Conservation (phyloP, 495 filamentous ascomycete genomes). For the Aspergillus carlsbadensis region DNA sequence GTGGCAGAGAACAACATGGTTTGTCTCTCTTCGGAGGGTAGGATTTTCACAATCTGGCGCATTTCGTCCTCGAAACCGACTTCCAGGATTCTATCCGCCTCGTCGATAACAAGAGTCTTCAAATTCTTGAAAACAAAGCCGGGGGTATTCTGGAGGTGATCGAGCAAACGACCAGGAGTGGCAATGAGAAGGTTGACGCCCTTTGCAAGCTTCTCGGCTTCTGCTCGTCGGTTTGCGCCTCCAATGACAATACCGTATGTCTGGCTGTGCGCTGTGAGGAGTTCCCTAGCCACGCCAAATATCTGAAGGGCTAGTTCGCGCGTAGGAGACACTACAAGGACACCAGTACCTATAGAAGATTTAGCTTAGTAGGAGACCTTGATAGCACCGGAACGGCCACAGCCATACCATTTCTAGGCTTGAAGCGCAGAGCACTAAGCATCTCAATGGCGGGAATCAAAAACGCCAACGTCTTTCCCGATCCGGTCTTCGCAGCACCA, state of each 20-base stretch:
- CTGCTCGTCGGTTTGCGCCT: conserved; percentile 85
- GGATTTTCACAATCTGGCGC: conserved; percentile 93
- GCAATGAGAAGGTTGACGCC: conserved; percentile 94
- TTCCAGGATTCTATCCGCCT: conserved; percentile 92
- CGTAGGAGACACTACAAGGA: conserved; percentile 66
- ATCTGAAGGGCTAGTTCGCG: conserved; percentile 94
- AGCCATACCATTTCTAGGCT: conserved; percentile 62
- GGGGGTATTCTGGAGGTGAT: conserved; percentile 91
- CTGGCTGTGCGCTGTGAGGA: conserved; percentile 85
- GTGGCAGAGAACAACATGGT: conserved; percentile 98
- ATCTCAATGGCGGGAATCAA: conserved; percentile 94
- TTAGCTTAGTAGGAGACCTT: neutral
- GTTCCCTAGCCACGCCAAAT: conserved; percentile 89
- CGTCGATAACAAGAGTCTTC: conserved; percentile 71
- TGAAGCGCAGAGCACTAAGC: conserved; percentile 86
- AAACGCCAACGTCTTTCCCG: conserved; percentile 93
- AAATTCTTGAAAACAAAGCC: conserved; percentile 94
- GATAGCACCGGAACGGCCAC: neutral
- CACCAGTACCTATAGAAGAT: conserved; percentile 63
- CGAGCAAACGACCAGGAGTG: conserved; percentile 87
- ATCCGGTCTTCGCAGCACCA: conserved; percentile 95
- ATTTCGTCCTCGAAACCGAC: conserved; percentile 99
- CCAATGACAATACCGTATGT: conserved; percentile 96
- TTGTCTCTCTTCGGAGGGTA: conserved; percentile 84
- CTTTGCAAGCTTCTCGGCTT: conserved; percentile 91